Evolutionary conservation across 768 basidiomycete genomes (phyloP).

Genomic region (Tricholoma sp.): DNA sequence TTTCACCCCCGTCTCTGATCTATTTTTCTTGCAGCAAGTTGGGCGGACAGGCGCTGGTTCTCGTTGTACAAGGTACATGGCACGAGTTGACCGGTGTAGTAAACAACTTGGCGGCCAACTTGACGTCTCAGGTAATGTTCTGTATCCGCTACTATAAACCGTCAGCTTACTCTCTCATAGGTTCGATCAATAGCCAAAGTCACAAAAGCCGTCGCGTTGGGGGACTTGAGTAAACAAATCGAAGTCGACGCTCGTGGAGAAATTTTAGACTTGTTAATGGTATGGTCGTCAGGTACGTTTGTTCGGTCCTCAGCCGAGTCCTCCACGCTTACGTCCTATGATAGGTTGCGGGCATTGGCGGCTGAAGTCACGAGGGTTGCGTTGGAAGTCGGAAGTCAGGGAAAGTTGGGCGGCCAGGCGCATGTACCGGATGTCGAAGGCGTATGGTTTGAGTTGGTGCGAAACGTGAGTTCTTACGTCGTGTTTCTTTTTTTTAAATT

Average conservation of each 20-base stretch:
- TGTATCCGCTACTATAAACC: neutral
- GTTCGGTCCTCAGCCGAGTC: neutral
- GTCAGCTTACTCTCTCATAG: conserved; percentile 11
- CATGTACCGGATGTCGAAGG: conserved; percentile 87
- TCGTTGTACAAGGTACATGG: conserved; percentile 82
- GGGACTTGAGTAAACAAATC: conserved; percentile 86
- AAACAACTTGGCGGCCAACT: conserved; percentile 74
- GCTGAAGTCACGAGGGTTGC: conserved; percentile 84
- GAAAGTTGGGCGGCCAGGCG: conserved; percentile 85
- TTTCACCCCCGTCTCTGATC: neutral
- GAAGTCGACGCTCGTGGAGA: conserved; percentile 89
- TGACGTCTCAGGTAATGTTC: conserved; percentile 57
- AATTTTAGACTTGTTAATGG: conserved; percentile 75
- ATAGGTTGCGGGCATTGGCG: conserved; percentile 54
- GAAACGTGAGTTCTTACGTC: neutral
- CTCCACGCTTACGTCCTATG: conserved; percentile 18
- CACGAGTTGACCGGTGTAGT: conserved; percentile 76
- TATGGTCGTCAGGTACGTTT: conserved; percentile 31
- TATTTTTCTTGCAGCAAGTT: conserved; percentile 57
- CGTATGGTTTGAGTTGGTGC: neutral
- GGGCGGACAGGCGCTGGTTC: conserved; percentile 72
- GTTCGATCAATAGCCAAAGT: conserved; percentile 89
- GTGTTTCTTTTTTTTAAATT: neutral
- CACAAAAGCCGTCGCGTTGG: conserved; percentile 90
- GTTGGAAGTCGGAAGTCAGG: conserved; percentile 82